Evolutionary conservation across 2,329 filamentous ascomycete species (phyloP).

Genomic region (Diaporthe ampelina): DNA sequence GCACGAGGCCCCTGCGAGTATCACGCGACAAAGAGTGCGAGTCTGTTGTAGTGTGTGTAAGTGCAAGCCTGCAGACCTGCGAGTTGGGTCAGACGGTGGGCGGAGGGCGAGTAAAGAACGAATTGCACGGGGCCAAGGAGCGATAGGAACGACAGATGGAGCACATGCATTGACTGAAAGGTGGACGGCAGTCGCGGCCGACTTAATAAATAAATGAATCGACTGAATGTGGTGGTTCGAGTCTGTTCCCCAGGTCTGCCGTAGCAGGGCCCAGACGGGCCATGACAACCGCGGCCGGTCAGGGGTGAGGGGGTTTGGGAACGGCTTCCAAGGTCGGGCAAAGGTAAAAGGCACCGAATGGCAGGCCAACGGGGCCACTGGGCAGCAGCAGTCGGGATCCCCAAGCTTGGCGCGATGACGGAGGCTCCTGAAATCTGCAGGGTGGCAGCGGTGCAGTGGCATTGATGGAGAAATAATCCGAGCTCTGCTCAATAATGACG

Average conservation of each 20-base stretch:
- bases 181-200: constrained; percentile 26
- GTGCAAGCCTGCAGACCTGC: neutral
- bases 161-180: neutral
- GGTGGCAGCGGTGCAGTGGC: constrained; percentile 16
- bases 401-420: constrained; percentile 33
- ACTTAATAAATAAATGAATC: constrained; percentile 31
- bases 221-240: constrained; percentile 8
- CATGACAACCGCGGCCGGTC: constrained; percentile 25
- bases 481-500: constrained; percentile 18
- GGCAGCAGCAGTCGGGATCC: constrained; percentile 18
- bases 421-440: constrained; percentile 32
- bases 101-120: constrained; percentile 4
- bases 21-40: constrained; percentile 22
- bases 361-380: neutral
- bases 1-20: constrained; percentile 25
- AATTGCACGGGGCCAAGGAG: constrained; percentile 5
- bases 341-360: constrained; percentile 10
- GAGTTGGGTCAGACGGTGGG: neutral
- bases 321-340: constrained; percentile 8
- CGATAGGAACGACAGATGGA: neutral
- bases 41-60: neutral
- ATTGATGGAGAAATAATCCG: constrained; percentile 28
- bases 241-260: constrained; percentile 26
- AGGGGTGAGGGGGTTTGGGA: constrained; percentile 22
- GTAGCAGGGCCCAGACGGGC: constrained; percentile 1